Conservation (phyloP, 2,329 filamentous ascomycete genomes). For the Aciculosporium take region DNA sequence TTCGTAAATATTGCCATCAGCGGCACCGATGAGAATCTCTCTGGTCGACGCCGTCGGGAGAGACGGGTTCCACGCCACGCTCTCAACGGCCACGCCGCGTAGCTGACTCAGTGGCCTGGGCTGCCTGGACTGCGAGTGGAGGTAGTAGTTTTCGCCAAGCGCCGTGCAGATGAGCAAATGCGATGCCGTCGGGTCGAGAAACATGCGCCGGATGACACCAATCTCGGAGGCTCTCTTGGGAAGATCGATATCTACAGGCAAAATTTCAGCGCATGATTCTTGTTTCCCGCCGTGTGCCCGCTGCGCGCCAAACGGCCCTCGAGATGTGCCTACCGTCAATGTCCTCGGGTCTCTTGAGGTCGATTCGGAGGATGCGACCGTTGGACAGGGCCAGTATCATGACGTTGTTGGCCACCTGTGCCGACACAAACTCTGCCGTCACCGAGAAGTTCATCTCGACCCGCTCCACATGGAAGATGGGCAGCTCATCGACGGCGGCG, state of each 20-base stretch:
- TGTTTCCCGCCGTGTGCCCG: background rate
- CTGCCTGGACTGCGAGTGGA: slow-evolving; percentile 85
- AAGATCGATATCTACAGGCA: slow-evolving; percentile 70
- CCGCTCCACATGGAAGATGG: slow-evolving; percentile 88
- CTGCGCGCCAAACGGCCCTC: background rate
- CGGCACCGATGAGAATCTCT: slow-evolving; percentile 80
- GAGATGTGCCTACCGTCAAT: slow-evolving; percentile 56
- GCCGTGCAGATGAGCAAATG: slow-evolving; percentile 87
- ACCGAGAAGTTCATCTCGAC: slow-evolving; percentile 91
- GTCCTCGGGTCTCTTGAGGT: slow-evolving; percentile 83
- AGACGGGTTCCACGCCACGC: slow-evolving; percentile 87
- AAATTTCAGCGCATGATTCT: background rate
- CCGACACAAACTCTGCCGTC: slow-evolving; percentile 88
- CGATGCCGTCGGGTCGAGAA: slow-evolving; percentile 91
- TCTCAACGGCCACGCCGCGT: slow-evolving; percentile 77
- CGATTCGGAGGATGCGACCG: slow-evolving; percentile 83
- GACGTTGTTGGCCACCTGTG: slow-evolving; percentile 95
- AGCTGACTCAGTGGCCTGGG: slow-evolving; percentile 70
- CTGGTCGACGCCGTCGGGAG: slow-evolving; percentile 84
- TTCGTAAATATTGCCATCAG: slow-evolving; percentile 93
- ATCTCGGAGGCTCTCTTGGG: slow-evolving; percentile 86
- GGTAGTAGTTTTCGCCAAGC: slow-evolving; percentile 91
- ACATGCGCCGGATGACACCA: slow-evolving; percentile 87
- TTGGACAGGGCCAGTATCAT: slow-evolving; percentile 84
- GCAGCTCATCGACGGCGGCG: slow-evolving; percentile 48